Base-by-base conservation (phyloP, 441 rosid genomes). In the Monsonia emarginata region DNA sequence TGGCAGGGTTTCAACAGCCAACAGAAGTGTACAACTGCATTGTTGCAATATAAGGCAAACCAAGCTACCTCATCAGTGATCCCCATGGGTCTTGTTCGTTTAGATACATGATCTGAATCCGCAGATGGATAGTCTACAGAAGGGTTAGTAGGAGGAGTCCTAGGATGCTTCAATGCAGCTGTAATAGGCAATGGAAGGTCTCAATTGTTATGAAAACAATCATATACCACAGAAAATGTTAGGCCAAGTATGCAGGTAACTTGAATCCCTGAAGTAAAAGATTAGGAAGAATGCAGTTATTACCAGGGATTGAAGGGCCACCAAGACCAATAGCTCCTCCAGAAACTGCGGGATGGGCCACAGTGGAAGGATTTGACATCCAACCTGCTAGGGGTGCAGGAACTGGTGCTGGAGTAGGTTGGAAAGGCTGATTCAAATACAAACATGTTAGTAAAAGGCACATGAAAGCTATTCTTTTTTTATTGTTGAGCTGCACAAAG, bases 281-380 rank as follows among this genome's bases (percentile, higher is more conserved):
- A 40, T 27, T 36, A 70, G 36, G 22, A 71, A 34, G 56, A 61
- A 24, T 52, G 28, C n/a, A 26, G n/a, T 11, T 19, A 25, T 10
- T 32, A 59, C 96, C 96, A 67, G 92, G 77, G 72, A 76, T 86
- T 73, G 80, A 86, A 46, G 89, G 79, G 5, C 75, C 79, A 65
- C 82, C 28, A 72, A 86, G 76, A 65, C 89, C 86, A 16, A 86
- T 71, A 34, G 90, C 86, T 52, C 88, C 92, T 10, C 77, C 87
- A 72, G 92, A 85, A 71, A 80, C 90, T 27, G 85, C 79, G 0
- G 86, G 85, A 65, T 88, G 86, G 67, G 90, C 82, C 34, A 82
- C 82, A 46, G 91, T 65, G 69, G 89, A 62, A 65, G 92, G 77
- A 79, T 78, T 86, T 18, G 96, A 88, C 96, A 86, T 86, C 96